Evolutionary conservation across 306 rosid species (phyloP).

Genomic region (Quercus parvula): DNA sequence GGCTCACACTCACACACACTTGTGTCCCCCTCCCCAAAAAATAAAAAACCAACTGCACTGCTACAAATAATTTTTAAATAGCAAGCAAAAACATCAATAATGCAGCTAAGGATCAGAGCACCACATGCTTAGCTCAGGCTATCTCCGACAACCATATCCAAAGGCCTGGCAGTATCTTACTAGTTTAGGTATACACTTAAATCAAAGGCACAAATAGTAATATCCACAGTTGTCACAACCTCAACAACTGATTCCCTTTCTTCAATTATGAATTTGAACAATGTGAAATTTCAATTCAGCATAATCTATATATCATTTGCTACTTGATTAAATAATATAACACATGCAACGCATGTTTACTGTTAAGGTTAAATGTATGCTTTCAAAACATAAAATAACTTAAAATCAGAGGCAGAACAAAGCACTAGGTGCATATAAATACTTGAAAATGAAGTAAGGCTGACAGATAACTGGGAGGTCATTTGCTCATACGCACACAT

Average conservation of each 20-base stretch:
- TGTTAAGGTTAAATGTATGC: neutral
- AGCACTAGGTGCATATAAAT: neutral
- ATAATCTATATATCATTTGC: neutral
- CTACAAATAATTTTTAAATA: neutral
- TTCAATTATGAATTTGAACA: neutral
- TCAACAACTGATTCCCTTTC: neutral
- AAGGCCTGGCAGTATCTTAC: conserved; percentile 22
- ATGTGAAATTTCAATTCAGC: neutral
- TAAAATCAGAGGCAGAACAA: no score
- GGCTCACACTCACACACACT: no score
- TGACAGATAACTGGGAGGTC: conserved; percentile 14
- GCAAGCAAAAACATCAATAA: conserved; percentile 16
- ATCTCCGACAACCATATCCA: conserved; percentile 47
- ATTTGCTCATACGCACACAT: conserved; percentile 22
- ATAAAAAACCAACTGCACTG: neutral
- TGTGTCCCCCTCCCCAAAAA: neutral
- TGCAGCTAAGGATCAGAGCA: conserved; percentile 26
- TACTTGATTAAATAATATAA: neutral
- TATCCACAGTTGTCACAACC: neutral
- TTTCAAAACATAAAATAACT: conserved; percentile 10
- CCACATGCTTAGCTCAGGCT: conserved; percentile 39
- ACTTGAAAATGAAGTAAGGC: neutral
- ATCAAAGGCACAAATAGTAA: conserved; percentile 7
- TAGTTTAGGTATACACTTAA: conserved; percentile 9
- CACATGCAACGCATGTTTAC: neutral